Percentiles rank a stretch among this genome's conserved stretches.
Evolutionary conservation across 2,329 filamentous ascomycete species (phyloP).

Genomic region (Magnaporthiopsis incrustans): DNA sequence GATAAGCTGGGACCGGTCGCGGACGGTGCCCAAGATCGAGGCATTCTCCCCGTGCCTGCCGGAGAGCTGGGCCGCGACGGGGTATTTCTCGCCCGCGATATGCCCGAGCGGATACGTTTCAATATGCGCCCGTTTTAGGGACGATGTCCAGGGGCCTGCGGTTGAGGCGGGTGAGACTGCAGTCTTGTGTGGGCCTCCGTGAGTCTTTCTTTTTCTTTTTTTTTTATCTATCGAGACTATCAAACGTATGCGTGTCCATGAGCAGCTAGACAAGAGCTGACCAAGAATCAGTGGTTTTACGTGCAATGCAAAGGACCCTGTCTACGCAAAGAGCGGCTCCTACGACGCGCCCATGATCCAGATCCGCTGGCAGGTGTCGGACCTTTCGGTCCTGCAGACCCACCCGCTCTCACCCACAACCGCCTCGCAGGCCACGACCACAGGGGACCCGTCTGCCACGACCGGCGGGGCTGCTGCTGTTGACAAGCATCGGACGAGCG

Average conservation of each 20-base stretch:
- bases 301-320: neutral
- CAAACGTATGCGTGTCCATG: too few species aligned
- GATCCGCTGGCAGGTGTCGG: constrained; percentile 5
- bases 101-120: constrained; percentile 25
- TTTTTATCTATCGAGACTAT: too few species aligned
- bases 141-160: constrained; percentile 15
- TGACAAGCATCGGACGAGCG: neutral
- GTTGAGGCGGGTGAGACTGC: constrained; percentile 24
- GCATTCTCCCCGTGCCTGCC: neutral
- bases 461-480: neutral
- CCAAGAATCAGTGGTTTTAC: constrained; percentile 1
- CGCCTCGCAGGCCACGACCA: too few species aligned
- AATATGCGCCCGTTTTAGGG: constrained; percentile 18
- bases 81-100: constrained; percentile 28
- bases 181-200: constrained; percentile 20
- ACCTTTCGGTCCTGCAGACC: constrained; percentile 5
- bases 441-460: neutral
- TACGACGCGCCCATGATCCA: constrained; percentile 4
- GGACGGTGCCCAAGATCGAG: neutral
- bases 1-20: neutral
- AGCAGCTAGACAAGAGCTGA: neutral
- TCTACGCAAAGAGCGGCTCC: neutral
- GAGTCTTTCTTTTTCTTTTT: neutral
- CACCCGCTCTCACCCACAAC: constrained; percentile 3
- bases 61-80: constrained; percentile 10